Conservation (phyloP, 768 basidiomycete species). For the Naganishia onofrii region DNA sequence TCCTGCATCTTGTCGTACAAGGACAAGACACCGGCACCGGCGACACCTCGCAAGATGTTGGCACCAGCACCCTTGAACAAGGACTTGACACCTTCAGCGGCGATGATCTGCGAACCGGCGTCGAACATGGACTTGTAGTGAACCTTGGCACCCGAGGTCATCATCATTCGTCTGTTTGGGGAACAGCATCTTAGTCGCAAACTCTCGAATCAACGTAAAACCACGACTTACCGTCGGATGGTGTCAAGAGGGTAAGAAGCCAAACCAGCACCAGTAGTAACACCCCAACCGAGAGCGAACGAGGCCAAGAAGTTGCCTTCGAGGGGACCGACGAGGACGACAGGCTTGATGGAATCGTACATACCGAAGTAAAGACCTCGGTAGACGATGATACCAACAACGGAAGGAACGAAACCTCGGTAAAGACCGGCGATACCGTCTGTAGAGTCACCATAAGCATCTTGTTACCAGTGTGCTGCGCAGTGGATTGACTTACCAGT, state of each 20-base stretch:
- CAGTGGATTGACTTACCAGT: constrained; percentile 50
- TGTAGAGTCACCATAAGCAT: not conserved
- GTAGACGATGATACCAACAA: constrained; percentile 99
- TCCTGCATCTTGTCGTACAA: constrained; percentile 98
- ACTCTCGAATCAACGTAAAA: not conserved
- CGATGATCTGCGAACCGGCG: constrained; percentile 86
- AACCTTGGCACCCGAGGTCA: constrained; percentile 91
- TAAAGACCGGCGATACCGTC: constrained; percentile 99
- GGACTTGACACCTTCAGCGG: constrained; percentile 91
- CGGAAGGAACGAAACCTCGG: constrained; percentile 98
- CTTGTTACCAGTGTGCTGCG: too few relatives aligned
- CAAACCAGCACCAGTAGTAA: constrained; percentile 98
- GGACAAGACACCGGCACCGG: constrained; percentile 98
- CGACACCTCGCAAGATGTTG: constrained; percentile 93
- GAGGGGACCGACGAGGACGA: constrained; percentile 91
- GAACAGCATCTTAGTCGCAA: not conserved
- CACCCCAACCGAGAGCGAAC: constrained; percentile 96
- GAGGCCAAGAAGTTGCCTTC: constrained; percentile 96
- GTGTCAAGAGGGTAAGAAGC: constrained; percentile 66
- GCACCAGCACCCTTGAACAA: constrained; percentile 99
- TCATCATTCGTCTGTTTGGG: constrained; percentile 89
- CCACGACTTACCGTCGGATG: constrained; percentile 62
- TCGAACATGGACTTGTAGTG: constrained; percentile 99
- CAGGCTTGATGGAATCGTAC: constrained; percentile 64
- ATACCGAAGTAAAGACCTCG: constrained; percentile 98